Evolutionary conservation across 495 filamentous ascomycete species (phyloP).

Genomic region (Xylaria cubensis): DNA sequence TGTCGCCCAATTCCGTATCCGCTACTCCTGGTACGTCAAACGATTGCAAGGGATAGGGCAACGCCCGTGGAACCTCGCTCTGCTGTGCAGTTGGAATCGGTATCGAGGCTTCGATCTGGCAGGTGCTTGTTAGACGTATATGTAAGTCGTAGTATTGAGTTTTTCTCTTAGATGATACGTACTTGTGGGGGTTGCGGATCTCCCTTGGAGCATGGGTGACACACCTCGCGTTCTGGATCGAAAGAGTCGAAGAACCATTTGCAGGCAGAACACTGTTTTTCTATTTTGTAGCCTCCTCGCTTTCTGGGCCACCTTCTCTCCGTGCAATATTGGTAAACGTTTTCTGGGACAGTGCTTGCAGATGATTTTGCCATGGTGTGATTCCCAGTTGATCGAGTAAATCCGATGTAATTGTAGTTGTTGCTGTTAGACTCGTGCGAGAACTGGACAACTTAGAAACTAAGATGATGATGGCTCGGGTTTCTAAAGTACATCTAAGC

Average conservation of each 20-base stretch:
- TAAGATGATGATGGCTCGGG: background rate
- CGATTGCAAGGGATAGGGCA: background rate
- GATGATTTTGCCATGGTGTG: background rate
- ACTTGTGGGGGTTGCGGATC: background rate
- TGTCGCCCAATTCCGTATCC: background rate
- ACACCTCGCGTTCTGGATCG: background rate
- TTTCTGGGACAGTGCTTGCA: background rate
- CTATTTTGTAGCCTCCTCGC: constrained; percentile 1
- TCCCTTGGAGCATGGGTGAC: background rate
- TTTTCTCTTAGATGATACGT: background rate
- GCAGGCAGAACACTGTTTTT: background rate
- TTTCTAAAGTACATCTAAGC: background rate
- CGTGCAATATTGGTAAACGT: background rate
- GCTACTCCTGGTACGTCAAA: background rate
- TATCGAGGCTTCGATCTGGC: background rate
- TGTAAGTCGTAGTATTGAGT: background rate
- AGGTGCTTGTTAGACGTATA: background rate
- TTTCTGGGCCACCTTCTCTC: background rate
- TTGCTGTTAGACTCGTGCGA: background rate
- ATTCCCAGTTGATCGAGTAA: background rate
- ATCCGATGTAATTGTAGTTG: background rate
- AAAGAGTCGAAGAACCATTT: constrained; percentile 14
- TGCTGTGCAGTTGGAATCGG: too few species aligned
- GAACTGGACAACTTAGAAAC: background rate
- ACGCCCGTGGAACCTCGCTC: background rate